A percentile compares a stretch with the other conserved stretches of the same genome.
Conservation (phyloP, 2,329 filamentous ascomycete genomes). For the Lomentospora prolificans region DNA sequence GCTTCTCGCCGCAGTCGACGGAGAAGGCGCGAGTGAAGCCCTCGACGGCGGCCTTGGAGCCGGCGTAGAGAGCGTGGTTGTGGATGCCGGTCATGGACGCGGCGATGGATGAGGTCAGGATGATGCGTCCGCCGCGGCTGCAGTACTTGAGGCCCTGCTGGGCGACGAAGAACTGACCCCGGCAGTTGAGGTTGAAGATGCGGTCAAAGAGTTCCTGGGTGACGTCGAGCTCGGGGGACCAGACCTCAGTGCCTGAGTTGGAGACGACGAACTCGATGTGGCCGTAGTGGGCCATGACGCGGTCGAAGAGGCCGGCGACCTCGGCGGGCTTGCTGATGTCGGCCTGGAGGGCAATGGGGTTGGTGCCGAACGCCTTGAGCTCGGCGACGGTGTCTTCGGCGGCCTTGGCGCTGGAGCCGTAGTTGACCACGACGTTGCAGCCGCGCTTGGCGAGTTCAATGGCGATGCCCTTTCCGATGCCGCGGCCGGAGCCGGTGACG, state of each 20-base stretch:
- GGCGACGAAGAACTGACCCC: constrained; percentile 69
- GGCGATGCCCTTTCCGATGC: constrained; percentile 57
- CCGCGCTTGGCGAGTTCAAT: constrained; percentile 58
- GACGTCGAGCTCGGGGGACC: constrained; percentile 61
- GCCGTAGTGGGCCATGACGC: constrained; percentile 56
- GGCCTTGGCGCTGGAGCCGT: constrained; percentile 42
- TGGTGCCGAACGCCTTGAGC: constrained; percentile 45
- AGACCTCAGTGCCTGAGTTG: constrained; percentile 63
- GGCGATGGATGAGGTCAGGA: constrained; percentile 64
- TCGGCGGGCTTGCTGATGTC: constrained; percentile 51
- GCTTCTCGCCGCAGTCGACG: constrained; percentile 57
- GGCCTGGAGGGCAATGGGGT: constrained; percentile 50
- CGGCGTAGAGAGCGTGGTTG: constrained; percentile 63
- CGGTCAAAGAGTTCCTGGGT: constrained; percentile 61
- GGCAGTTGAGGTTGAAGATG: constrained; percentile 62
- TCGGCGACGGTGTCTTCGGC: constrained; percentile 48
- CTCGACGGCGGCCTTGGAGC: constrained; percentile 63
- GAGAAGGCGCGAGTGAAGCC: constrained; percentile 63
- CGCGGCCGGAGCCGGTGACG: constrained; percentile 55
- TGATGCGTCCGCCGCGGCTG: constrained; percentile 58
- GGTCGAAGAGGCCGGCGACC: constrained; percentile 54
- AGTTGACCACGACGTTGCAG: constrained; percentile 58
- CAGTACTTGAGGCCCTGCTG: constrained; percentile 66
- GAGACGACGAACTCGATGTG: constrained; percentile 63
- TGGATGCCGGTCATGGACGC: constrained; percentile 55